A percentile compares a stretch with the other conserved stretches of the same genome.
phyloP scores from a whole-genome alignment of 1,139 yeast genomes.

The Nakaseomyces sp. region DNA sequence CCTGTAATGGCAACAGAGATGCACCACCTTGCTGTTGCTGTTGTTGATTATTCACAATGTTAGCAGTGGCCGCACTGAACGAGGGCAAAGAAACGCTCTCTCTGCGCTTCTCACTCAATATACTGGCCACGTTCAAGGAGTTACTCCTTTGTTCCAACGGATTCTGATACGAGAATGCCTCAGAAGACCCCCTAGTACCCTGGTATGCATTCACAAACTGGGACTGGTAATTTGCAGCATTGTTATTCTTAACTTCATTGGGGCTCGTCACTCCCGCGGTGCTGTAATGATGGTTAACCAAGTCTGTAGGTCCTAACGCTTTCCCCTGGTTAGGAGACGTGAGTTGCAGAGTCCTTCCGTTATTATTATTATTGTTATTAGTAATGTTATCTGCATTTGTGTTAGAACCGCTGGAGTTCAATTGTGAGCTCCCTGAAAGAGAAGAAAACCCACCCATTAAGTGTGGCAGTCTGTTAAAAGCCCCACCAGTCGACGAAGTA shows the following conservation, averaged over 20 bases:
- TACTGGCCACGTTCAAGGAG: conserved; percentile 1
- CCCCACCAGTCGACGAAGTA: no score
- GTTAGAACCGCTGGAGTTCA: background rate
- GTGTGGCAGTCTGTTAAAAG: background rate
- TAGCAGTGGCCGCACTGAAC: background rate
- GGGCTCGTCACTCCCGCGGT: no score
- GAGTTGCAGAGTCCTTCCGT: background rate
- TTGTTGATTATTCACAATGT: background rate
- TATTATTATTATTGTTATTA: no score
- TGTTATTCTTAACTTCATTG: background rate
- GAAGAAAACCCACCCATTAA: background rate
- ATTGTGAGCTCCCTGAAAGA: background rate
- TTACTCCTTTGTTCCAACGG: background rate
- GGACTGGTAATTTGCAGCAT: background rate
- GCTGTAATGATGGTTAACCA: background rate
- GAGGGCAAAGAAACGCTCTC: background rate
- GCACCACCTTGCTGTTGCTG: background rate
- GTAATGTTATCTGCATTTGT: no score
- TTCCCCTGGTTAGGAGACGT: background rate
- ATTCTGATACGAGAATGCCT: background rate
- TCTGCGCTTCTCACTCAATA: background rate
- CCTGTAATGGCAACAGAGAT: background rate
- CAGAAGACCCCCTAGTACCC: background rate
- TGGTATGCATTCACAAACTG: conserved; percentile 2
- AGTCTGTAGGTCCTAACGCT: background rate